Percentiles rank a stretch among this genome's conserved stretches.
Evolutionary conservation across 305 asterid genomes (phyloP).

Genomic region (Fraxinus angustifolia): DNA sequence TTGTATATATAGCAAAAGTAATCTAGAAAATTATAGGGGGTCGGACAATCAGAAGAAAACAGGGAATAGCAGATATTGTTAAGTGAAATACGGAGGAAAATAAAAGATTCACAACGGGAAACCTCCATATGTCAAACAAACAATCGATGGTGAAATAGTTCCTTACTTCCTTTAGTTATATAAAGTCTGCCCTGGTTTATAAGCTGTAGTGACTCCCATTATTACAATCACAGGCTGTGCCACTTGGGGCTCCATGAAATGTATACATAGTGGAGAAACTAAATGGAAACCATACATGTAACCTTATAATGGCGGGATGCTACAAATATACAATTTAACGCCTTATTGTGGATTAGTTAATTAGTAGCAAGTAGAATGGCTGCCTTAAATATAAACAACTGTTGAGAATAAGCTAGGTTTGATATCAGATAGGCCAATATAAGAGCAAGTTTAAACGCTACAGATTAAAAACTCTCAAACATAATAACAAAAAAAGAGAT

Average conservation of each 20-base stretch:
- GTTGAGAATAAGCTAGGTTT: conserved; percentile 9
- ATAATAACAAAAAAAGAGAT: background rate
- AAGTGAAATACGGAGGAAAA: background rate
- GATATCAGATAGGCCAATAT: background rate
- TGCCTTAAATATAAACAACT: background rate
- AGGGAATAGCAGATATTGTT: background rate
- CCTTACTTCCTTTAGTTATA: background rate
- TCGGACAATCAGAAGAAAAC: background rate
- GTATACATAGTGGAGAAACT: background rate
- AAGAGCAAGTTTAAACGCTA: background rate
- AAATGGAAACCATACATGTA: background rate
- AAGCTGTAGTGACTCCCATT: background rate
- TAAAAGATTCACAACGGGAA: background rate
- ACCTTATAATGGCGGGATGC: background rate
- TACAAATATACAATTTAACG: background rate
- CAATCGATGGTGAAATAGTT: background rate
- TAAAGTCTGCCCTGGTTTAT: background rate
- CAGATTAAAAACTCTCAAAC: background rate
- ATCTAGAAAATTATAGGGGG: background rate
- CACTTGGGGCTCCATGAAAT: background rate
- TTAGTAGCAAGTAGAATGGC: background rate
- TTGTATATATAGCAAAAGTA: background rate
- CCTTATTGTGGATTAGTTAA: background rate
- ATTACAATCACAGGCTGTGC: background rate
- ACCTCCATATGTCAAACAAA: background rate